These are phyloP conservation scores for Botrytis cinerea DNA, from an alignment of 2,329 filamentous ascomycete genomes.

Conservation along the genomic window DNA sequence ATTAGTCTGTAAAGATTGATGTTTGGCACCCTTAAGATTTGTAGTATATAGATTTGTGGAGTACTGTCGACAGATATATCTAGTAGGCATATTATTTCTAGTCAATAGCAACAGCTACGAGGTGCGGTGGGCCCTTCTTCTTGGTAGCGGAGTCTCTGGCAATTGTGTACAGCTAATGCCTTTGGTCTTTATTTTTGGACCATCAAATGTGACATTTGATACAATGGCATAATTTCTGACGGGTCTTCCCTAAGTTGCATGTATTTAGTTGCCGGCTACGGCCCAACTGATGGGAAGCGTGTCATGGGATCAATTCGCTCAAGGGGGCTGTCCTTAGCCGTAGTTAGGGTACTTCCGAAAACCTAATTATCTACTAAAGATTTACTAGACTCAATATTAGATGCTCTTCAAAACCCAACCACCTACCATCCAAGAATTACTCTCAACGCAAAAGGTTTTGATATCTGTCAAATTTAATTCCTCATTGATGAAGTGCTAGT, in stretches of 20 bases:
- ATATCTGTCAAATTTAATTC: background rate
- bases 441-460: background rate
- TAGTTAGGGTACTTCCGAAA: background rate
- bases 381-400: background rate
- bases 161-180: too few species aligned
- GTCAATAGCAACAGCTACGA: background rate
- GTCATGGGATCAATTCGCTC: background rate
- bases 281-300: background rate
- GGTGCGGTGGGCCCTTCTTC: background rate
- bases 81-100: background rate
- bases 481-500: background rate
- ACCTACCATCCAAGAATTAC: background rate
- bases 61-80: background rate
- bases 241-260: background rate
- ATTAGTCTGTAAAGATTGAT: background rate
- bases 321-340: background rate
- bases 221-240: background rate
- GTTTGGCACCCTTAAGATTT: background rate
- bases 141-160: background rate
- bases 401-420: background rate
- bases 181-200: background rate
- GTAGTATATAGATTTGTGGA: background rate
- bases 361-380: background rate
- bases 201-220: background rate
- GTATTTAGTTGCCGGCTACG: background rate